A percentile compares a stretch with the other conserved stretches of the same genome.
Conservation (phyloP, 352 stramenopile genomes). For the Pythium aristosporum region DNA sequence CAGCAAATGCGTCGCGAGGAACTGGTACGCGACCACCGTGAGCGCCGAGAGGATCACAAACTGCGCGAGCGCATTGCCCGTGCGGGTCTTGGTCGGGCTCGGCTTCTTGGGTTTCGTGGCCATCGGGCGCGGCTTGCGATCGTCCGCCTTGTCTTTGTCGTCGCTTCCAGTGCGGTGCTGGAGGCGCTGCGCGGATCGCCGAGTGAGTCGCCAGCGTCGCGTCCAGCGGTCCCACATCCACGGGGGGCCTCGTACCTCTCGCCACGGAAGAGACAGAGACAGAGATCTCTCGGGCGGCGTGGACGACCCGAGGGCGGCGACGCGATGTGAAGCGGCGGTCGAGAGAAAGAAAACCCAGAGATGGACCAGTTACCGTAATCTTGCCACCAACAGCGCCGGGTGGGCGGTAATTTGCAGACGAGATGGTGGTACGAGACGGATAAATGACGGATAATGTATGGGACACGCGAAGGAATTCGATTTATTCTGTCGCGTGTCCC, state of each 20-base stretch:
- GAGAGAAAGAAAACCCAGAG: neutral
- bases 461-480: no score
- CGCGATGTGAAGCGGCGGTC: neutral
- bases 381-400: neutral
- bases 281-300: neutral
- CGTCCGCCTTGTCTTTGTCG: neutral
- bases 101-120: constrained; percentile 18
- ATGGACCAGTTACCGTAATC: neutral
- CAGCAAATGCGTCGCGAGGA: constrained; percentile 24
- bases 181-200: neutral
- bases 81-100: constrained; percentile 28
- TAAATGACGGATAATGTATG: no score
- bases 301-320: neutral
- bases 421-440: no score
- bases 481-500: neutral
- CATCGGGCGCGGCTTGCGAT: neutral
- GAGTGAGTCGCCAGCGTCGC: constrained; percentile 20
- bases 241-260: neutral
- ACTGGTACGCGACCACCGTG: constrained; percentile 57
- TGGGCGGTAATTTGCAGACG: neutral
- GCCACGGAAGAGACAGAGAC: neutral
- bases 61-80: constrained; percentile 55
- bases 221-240: constrained; percentile 25
- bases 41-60: constrained; percentile 59
- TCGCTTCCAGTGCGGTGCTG: neutral